A percentile compares a stretch with the other conserved stretches of the same genome.
These are phyloP conservation scores for Tetrahymena thermophila DNA, from an alignment of 73 alveolate species.

Conservation along the genomic window DNA sequence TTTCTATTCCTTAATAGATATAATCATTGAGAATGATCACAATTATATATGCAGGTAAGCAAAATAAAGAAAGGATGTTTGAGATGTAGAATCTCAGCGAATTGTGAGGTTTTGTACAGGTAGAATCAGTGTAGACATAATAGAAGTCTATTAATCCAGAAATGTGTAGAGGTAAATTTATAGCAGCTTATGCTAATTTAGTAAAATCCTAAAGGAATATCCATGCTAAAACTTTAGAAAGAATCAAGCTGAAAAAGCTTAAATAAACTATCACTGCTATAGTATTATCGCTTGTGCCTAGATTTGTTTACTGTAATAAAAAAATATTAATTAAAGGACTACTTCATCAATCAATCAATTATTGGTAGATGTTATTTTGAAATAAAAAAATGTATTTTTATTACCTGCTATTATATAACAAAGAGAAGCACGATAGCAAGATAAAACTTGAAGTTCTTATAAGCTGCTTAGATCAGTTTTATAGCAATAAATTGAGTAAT, in stretches of 20 bases:
- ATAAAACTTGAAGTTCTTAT: neutral
- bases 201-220: neutral
- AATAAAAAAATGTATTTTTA: neutral
- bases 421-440: neutral
- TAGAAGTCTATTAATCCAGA: neutral
- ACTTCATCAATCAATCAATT: too few species aligned
- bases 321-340: neutral
- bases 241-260: neutral
- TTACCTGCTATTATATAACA: neutral
- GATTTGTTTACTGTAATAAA: neutral
- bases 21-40: neutral
- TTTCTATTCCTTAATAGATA: neutral
- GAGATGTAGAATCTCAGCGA: neutral
- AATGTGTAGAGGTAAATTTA: neutral
- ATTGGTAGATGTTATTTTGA: neutral
- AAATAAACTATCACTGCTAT: neutral
- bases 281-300: neutral
- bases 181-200: neutral
- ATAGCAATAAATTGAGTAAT: neutral
- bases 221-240: neutral
- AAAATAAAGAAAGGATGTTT: neutral
- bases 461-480: neutral
- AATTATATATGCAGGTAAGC: neutral
- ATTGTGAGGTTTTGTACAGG: neutral
- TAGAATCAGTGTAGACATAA: neutral